phyloP scores from a whole-genome alignment of 1,284 basidiomycete species.

The Cutaneotrichosporon arboriforme region DNA sequence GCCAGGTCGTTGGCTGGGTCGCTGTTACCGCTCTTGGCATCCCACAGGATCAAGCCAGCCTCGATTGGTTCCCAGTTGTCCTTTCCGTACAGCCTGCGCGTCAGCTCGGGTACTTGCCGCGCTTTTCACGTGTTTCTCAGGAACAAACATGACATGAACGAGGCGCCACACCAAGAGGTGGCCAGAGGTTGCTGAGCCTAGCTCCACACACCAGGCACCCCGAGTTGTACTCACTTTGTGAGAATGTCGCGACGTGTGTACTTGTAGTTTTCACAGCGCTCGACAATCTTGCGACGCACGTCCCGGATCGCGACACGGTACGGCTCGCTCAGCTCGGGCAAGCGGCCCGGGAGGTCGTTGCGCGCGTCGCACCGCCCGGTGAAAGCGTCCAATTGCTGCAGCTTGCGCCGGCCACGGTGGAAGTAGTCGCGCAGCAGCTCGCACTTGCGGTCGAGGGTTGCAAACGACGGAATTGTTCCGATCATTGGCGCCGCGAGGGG shows the following conservation, averaged over 20 bases:
- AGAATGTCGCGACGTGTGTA: slow-evolving; percentile 47
- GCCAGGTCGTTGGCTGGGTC: slow-evolving; percentile 43
- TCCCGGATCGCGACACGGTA: slow-evolving; percentile 41
- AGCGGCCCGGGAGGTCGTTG: slow-evolving; percentile 2
- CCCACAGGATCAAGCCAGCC: slow-evolving; percentile 39
- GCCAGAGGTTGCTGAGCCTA: not conserved
- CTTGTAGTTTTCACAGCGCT: slow-evolving; percentile 49
- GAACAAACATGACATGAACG: not conserved
- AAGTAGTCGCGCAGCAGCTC: slow-evolving; percentile 34
- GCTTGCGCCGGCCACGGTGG: slow-evolving; percentile 39
- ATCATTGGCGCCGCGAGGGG: slow-evolving; percentile 44
- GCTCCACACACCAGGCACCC: not conserved
- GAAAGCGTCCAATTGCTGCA: slow-evolving; percentile 46
- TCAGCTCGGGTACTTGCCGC: not conserved
- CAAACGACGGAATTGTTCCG: slow-evolving; percentile 41
- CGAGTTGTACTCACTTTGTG: slow-evolving; percentile 38
- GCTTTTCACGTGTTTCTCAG: not conserved
- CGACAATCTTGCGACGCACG: slow-evolving; percentile 46
- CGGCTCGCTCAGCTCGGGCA: slow-evolving; percentile 37
- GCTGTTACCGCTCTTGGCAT: slow-evolving; percentile 21
- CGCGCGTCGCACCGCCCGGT: slow-evolving; percentile 33
- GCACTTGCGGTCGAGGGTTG: slow-evolving; percentile 35
- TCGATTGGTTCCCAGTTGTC: slow-evolving; percentile 45
- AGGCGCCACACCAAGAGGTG: not conserved
- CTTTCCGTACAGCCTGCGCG: slow-evolving; percentile 26